phyloP scores from a whole-genome alignment of 768 basidiomycete species.

The Lactifluus volemus region DNA sequence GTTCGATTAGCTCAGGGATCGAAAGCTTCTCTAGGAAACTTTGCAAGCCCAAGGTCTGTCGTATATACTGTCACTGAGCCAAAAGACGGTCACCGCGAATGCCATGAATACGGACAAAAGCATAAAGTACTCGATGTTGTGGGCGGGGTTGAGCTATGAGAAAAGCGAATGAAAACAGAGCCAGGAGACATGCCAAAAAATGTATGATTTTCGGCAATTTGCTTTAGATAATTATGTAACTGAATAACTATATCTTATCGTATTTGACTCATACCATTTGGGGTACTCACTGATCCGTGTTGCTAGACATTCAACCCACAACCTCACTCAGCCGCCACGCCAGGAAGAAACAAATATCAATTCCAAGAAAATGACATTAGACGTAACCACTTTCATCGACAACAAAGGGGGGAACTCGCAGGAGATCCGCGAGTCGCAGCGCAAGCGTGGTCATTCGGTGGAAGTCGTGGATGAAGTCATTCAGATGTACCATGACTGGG shows the following conservation, averaged over 20 bases:
- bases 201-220: neutral
- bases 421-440: conserved; percentile 85
- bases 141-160: too few species aligned
- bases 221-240: conserved; percentile 6
- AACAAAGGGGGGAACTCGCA: conserved; percentile 89
- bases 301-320: neutral
- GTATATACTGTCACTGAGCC: too few species aligned
- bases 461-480: conserved; percentile 94
- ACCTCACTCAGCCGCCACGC: neutral
- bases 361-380: conserved; percentile 57
- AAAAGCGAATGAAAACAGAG: too few species aligned
- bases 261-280: neutral
- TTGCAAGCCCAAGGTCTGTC: too few species aligned
- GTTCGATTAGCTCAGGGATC: too few species aligned
- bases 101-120: too few species aligned
- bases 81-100: too few species aligned
- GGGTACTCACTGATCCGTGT: neutral
- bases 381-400: conserved; percentile 73
- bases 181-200: too few species aligned
- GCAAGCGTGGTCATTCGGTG: conserved; percentile 79
- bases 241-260: conserved; percentile 5
- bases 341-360: neutral
- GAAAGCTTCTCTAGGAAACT: too few species aligned
- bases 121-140: too few species aligned
- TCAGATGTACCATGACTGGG: conserved; percentile 88